phyloP scores from a whole-genome alignment of 768 basidiomycete species.

The Boletus bicolor region DNA sequence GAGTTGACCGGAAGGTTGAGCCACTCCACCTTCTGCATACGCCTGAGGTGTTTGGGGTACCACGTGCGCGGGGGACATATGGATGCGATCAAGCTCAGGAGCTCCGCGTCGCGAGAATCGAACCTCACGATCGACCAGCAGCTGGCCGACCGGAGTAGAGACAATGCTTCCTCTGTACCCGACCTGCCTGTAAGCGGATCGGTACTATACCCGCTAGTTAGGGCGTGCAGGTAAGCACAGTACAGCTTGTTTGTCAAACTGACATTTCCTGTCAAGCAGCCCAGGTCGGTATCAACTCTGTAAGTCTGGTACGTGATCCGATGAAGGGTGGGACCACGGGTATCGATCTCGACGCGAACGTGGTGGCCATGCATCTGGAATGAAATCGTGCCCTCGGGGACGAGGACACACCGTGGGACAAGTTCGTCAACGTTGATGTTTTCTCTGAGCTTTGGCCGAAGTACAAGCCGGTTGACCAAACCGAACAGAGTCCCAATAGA shows the following conservation, averaged over 20 bases:
- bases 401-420: constrained; percentile 31
- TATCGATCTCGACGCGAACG: constrained; percentile 16
- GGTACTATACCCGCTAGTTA: constrained; percentile 40
- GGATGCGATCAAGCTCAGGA: constrained; percentile 33
- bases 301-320: constrained; percentile 29
- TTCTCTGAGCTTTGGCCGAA: constrained; percentile 27
- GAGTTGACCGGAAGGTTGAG: constrained; percentile 15
- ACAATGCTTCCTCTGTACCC: constrained; percentile 44
- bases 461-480: constrained; percentile 37
- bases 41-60: constrained; percentile 35
- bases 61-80: constrained; percentile 37
- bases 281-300: constrained; percentile 28
- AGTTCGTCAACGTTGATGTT: neutral
- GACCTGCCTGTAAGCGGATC: constrained; percentile 45
- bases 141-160: constrained; percentile 36
- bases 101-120: constrained; percentile 23
- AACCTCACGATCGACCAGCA: constrained; percentile 41
- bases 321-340: neutral
- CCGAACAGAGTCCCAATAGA: constrained; percentile 45
- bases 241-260: constrained; percentile 34
- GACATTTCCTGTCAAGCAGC: constrained; percentile 26
- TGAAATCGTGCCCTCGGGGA: constrained; percentile 36
- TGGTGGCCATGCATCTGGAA: constrained; percentile 12
- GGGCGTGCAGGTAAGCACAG: constrained; percentile 43
- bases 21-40: constrained; percentile 43